Evolutionary conservation across 345 rosid genomes (phyloP).

Genomic region (Salix caprea): DNA sequence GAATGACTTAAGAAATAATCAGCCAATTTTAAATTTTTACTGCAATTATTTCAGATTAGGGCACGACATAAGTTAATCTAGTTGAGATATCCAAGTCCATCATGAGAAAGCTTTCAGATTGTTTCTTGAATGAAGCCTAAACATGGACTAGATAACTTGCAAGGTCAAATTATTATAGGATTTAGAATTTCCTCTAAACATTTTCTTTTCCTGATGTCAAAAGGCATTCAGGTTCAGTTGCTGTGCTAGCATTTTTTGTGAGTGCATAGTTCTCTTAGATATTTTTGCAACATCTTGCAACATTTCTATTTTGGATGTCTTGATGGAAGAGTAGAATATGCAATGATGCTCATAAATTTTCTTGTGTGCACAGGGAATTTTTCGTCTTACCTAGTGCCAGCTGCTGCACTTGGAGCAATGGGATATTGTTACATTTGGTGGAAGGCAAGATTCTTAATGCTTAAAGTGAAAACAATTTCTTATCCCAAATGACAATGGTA

Average conservation of each 20-base stretch:
- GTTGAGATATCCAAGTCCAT: not conserved
- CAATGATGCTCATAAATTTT: not conserved
- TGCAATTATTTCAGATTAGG: not conserved
- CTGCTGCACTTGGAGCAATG: slow-evolving; percentile 92
- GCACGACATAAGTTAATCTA: not conserved
- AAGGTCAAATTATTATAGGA: not conserved
- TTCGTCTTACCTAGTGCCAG: slow-evolving; percentile 80
- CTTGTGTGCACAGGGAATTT: slow-evolving; percentile 43
- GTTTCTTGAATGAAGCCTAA: not conserved
- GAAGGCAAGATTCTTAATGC: slow-evolving; percentile 52
- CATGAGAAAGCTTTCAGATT: not conserved
- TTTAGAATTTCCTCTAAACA: not conserved
- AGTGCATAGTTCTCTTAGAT: not conserved
- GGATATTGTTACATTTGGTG: slow-evolving; percentile 96
- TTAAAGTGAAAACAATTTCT: slow-evolving; percentile 5
- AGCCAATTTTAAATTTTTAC: not conserved
- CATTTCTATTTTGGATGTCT: not conserved
- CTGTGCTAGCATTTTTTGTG: not conserved
- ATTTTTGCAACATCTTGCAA: not conserved
- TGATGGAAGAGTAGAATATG: not conserved
- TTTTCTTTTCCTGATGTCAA: not conserved
- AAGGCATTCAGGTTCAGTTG: not conserved
- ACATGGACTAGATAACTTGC: not conserved
- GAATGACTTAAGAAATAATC: not conserved
- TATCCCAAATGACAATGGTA: not conserved